Evolutionary conservation across 2,329 filamentous ascomycete species (phyloP).

Genomic region (Dryadomyces quercus-mongolicae): DNA sequence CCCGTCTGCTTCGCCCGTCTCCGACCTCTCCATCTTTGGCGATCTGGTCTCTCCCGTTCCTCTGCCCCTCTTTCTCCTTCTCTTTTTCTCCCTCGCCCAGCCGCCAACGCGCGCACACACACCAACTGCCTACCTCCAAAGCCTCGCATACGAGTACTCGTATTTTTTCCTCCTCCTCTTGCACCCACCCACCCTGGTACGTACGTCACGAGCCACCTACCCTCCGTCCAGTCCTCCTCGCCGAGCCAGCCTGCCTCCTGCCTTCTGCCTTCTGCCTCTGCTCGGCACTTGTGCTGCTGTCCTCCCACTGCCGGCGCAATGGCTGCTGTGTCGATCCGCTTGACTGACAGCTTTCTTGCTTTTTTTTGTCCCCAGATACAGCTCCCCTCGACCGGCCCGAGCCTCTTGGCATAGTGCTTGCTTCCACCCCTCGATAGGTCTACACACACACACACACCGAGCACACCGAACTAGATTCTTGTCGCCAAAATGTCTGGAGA

Average conservation of each 20-base stretch:
- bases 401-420: background rate
- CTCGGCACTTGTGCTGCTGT: background rate
- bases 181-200: background rate
- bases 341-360: background rate
- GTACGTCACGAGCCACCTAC: background rate
- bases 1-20: background rate
- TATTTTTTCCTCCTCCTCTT: background rate
- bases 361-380: background rate
- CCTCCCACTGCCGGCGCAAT: background rate
- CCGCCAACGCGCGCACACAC: background rate
- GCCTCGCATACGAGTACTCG: background rate
- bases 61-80: background rate
- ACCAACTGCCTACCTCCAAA: background rate
- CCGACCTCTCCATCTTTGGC: background rate
- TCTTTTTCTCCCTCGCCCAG: background rate
- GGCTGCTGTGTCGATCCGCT: background rate
- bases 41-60: background rate
- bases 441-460: background rate
- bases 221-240: too few relatives aligned
- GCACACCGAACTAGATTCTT: background rate
- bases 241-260: too few relatives aligned
- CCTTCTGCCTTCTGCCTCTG: too few relatives aligned
- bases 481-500: conserved; percentile 71
- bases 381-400: background rate
- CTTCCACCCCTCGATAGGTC: too few relatives aligned